Evolutionary conservation across 2,329 filamentous ascomycete genomes (phyloP).

Genomic region (Arthroderma sp.): DNA sequence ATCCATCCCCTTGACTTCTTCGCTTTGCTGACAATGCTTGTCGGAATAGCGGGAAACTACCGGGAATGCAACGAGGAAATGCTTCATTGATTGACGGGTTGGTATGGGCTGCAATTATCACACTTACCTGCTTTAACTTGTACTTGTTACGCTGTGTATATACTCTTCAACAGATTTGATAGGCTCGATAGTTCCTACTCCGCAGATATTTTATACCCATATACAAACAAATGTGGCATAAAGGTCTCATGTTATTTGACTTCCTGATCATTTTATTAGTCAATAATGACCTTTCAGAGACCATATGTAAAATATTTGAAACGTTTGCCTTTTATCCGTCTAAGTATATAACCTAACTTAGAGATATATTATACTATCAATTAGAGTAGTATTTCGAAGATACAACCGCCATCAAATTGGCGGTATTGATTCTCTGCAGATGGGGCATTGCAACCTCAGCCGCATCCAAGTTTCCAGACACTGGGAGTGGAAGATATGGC

Average conservation of each 20-base stretch:
- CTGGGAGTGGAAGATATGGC: constrained; percentile 85
- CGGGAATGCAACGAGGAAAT: too few species aligned
- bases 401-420: constrained; percentile 49
- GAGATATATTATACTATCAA: neutral
- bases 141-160: neutral
- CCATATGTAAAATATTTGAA: neutral
- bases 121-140: neutral
- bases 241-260: too few species aligned
- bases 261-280: neutral
- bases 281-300: neutral
- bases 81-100: neutral
- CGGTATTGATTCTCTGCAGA: constrained; percentile 80
- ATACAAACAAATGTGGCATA: neutral
- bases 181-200: neutral
- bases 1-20: neutral
- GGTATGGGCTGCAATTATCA: neutral
- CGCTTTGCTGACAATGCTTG: neutral
- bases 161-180: constrained; percentile 5
- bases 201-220: neutral
- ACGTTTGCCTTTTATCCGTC: neutral
- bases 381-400: neutral
- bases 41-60: neutral
- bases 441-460: constrained; percentile 84
- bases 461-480: constrained; percentile 97
- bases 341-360: neutral